These are phyloP conservation scores for Rhodosporidiobolus sp. DNA, from an alignment of 768 basidiomycete genomes.

Conservation along the genomic window DNA sequence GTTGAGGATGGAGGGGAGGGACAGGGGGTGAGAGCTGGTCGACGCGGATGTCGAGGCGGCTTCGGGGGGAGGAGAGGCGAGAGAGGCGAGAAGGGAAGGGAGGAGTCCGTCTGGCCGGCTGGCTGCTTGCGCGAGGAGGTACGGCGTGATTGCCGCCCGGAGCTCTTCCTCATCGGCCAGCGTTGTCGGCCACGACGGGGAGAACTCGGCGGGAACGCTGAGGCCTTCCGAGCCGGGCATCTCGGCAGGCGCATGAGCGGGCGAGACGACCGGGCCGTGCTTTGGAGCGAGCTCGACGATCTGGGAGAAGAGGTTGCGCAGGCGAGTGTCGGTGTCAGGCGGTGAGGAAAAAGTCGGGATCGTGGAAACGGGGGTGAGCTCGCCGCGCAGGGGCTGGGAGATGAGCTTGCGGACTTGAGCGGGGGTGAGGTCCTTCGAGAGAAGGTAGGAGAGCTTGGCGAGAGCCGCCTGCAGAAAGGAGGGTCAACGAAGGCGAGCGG, in stretches of 20 bases:
- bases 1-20: constrained; percentile 32
- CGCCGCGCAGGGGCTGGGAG: constrained; percentile 76
- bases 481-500: neutral
- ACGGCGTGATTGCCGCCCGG: constrained; percentile 36
- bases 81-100: constrained; percentile 8
- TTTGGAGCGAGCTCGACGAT: constrained; percentile 32
- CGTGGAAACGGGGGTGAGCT: constrained; percentile 64
- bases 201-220: constrained; percentile 20
- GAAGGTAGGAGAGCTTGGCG: constrained; percentile 81
- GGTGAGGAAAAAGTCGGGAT: constrained; percentile 49
- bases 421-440: constrained; percentile 75
- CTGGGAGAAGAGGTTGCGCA: constrained; percentile 38
- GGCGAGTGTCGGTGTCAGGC: constrained; percentile 4
- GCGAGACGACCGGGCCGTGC: neutral
- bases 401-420: constrained; percentile 72
- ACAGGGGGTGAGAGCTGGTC: neutral
- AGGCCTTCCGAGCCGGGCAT: neutral
- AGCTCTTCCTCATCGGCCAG: constrained; percentile 30
- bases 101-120: constrained; percentile 24
- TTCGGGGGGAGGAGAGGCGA: neutral
- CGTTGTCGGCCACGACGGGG: constrained; percentile 31
- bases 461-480: constrained; percentile 66
- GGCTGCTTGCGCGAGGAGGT: constrained; percentile 39
- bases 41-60: neutral
- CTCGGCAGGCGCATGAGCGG: neutral